Evolutionary conservation across 1,284 basidiomycete genomes (phyloP).

Genomic region (Melanopsichium pennsylvanicum): DNA sequence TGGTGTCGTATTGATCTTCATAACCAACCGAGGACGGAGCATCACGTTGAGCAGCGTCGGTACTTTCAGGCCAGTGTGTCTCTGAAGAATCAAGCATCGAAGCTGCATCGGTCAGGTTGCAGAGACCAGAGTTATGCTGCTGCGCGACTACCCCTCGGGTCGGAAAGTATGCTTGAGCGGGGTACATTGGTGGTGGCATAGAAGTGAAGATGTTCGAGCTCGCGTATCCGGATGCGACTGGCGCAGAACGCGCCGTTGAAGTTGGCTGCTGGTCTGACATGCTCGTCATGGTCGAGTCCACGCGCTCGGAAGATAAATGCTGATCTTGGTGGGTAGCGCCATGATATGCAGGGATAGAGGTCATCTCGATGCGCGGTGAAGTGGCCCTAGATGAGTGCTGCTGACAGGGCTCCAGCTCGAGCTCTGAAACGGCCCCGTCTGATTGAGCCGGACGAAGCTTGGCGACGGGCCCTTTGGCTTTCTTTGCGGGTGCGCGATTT

Average conservation of each 20-base stretch:
- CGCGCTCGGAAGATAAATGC: not conserved
- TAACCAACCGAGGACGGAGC: not conserved
- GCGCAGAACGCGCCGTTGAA: not conserved
- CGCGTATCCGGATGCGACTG: not conserved
- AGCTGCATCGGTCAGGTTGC: constrained; percentile 18
- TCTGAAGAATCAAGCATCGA: constrained; percentile 14
- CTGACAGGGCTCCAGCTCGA: constrained; percentile 18
- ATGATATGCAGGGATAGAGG: too few species aligned
- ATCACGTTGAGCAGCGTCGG: too few species aligned
- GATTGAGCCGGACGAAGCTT: constrained; percentile 17
- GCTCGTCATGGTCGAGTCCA: not conserved
- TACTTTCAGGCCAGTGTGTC: constrained; percentile 10
- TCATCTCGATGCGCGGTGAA: not conserved
- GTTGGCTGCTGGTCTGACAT: not conserved
- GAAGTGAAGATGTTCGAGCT: constrained; percentile 17
- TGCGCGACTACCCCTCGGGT: constrained; percentile 10
- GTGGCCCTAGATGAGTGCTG: too few species aligned
- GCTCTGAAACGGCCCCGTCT: constrained; percentile 24
- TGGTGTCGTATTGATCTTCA: not conserved
- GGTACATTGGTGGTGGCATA: constrained; percentile 23
- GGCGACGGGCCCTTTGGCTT: constrained; percentile 17
- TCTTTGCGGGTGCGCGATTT: constrained; percentile 7
- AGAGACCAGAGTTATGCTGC: constrained; percentile 15
- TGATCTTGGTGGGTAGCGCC: not conserved
- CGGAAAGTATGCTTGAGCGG: constrained; percentile 25